Base-by-base conservation (phyloP, 164 flowering plant species). In the Annona squamosa region DNA sequence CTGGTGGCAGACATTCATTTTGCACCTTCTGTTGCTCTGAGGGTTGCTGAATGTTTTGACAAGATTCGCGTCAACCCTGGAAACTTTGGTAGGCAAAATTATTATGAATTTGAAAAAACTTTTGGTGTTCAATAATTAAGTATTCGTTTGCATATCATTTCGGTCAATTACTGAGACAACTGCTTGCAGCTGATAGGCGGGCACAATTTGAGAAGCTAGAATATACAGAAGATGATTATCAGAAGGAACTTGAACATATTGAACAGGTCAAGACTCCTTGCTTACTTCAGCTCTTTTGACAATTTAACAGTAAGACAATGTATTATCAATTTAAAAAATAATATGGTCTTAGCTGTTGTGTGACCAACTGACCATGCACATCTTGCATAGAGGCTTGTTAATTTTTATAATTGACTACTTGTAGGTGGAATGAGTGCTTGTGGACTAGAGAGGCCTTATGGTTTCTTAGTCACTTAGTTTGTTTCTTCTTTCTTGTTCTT, bases 31-130 rank as follows among this genome's bases (percentile, higher is more conserved):
- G 86, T 94, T 81, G 99, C 99, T 26, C 16, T 94, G 83, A 81
- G 99, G 77, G 97, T 94, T 68, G 91, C 99, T 74, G 99, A 94
- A 75, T 94, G 99, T 82, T 92, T 92, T 81, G 97, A 94, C 79
- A 94, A 94, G 82, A 94, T 94, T 77, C 97, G 99, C 71, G 97
- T 94, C 74, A 94, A 94, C 80, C 99, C 99, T 7, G 99, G 97
- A 80, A 94, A 94, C 74, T 94, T 92, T 76, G 99, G 99, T 94
- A 87, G 57, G 42, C 17, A 52, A 46, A 4, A 48, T 66, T 43
- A 18, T 42, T 42, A 4, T n/a, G 17, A 26, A 18, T 26, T 18
- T 63, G 18, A 6, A 56, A 16, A 26, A 26, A 26, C 37, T 26
- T 26, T 26, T 26, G 37, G 37, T 26, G 37, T 12, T 3, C 56